Percentiles rank a stretch among this genome's conserved stretches.
These are phyloP conservation scores for Glutinoglossum americanum DNA, from an alignment of 495 filamentous ascomycete species.

Conservation along the genomic window DNA sequence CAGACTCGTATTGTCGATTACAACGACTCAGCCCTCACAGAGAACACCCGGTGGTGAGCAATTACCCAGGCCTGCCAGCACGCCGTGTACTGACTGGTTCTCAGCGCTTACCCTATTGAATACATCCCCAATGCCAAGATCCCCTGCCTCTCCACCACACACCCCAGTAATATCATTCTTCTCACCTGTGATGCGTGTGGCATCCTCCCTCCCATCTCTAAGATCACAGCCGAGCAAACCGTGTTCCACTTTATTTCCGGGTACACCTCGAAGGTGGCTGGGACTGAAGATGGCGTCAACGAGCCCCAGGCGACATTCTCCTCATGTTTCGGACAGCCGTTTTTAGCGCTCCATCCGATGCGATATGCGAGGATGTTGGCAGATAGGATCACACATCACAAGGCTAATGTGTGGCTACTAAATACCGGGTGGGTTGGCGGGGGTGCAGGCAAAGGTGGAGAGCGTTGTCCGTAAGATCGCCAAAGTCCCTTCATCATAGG, in stretches of 20 bases:
- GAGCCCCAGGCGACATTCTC: constrained; percentile 98
- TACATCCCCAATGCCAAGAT: constrained; percentile 98
- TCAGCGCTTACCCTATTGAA: constrained; percentile 86
- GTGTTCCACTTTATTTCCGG: constrained; percentile 99
- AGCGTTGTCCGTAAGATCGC: constrained; percentile 53
- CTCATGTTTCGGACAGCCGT: constrained; percentile 97
- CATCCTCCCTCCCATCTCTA: constrained; percentile 92
- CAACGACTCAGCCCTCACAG: constrained; percentile 81
- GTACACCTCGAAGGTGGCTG: constrained; percentile 99
- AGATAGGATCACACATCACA: constrained; percentile 88
- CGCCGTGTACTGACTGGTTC: background rate
- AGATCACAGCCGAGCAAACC: constrained; percentile 84
- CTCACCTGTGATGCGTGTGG: constrained; percentile 95
- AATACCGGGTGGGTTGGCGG: constrained; percentile 99
- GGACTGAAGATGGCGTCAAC: constrained; percentile 87
- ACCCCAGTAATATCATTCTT: constrained; percentile 93
- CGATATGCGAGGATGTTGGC: constrained; percentile 95
- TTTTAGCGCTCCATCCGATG: constrained; percentile 98
- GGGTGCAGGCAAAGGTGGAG: constrained; percentile 80
- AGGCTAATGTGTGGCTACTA: constrained; percentile 91
- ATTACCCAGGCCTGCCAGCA: background rate
- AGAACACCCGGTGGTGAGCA: constrained; percentile 73
- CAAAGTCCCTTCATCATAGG: background rate
- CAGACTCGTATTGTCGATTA: constrained; percentile 80
- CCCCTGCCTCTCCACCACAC: constrained; percentile 66